phyloP scores from a whole-genome alignment of 129 eudicot species.

The Centaurea solstitialis region DNA sequence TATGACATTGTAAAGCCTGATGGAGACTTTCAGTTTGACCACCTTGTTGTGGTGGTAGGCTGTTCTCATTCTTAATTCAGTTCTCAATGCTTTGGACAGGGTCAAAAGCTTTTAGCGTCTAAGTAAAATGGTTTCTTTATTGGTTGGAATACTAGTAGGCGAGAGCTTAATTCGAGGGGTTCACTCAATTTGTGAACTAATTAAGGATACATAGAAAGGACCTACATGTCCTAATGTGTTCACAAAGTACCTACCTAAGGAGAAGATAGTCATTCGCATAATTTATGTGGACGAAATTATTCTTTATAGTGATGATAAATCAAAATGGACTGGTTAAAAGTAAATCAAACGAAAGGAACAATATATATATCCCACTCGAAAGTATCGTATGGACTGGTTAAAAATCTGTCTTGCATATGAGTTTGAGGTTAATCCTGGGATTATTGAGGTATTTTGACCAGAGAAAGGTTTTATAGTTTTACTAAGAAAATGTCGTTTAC shows the following conservation, averaged over 20 bases:
- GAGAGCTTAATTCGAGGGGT: neutral
- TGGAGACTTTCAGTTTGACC: neutral
- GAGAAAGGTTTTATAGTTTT: neutral
- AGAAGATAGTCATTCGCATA: neutral
- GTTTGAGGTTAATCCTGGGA: slow-evolving; percentile 16
- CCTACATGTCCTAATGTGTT: neutral
- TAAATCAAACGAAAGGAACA: neutral
- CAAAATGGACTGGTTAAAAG: neutral
- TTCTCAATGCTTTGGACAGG: neutral
- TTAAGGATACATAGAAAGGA: neutral
- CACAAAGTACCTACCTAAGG: neutral
- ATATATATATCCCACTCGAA: neutral
- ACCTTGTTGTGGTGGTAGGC: neutral
- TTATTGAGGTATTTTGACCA: neutral
- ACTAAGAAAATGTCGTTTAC: neutral
- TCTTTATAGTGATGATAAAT: neutral
- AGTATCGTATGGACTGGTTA: neutral
- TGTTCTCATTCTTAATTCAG: neutral
- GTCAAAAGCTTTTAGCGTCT: neutral
- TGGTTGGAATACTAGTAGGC: neutral
- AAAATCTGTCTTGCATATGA: neutral
- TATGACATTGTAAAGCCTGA: neutral
- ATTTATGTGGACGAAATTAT: neutral
- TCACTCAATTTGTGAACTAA: neutral
- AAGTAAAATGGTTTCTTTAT: neutral